Evolutionary conservation across 2,329 filamentous ascomycete genomes (phyloP).

Genomic region (Scedosporium apiospermum): DNA sequence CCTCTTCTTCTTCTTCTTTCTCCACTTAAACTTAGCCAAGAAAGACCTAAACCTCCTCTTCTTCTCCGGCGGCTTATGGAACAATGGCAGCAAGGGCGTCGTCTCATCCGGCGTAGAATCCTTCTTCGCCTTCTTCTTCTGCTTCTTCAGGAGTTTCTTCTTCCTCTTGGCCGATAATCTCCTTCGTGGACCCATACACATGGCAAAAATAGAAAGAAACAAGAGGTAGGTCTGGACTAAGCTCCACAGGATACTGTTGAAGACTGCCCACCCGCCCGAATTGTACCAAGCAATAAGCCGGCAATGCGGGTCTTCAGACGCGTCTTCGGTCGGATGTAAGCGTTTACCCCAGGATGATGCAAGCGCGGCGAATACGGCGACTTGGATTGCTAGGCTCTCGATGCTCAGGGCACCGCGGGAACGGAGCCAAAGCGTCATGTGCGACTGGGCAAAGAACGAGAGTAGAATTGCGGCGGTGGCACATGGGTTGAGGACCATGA

Average conservation of each 20-base stretch:
- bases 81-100: conserved; percentile 4
- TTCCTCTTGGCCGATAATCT: neutral
- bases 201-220: conserved; percentile 4
- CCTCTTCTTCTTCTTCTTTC: conserved; percentile 5
- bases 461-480: conserved; percentile 3
- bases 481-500: conserved; percentile 6
- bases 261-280: conserved; percentile 6
- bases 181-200: conserved; percentile 5
- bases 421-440: conserved; percentile 4
- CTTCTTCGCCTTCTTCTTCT: conserved; percentile 1
- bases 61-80: conserved; percentile 1
- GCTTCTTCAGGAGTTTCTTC: neutral
- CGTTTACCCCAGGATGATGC: conserved; percentile 3
- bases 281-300: conserved; percentile 7
- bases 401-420: conserved; percentile 7
- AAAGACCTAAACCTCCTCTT: conserved; percentile 5
- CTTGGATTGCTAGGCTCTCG: conserved; percentile 1
- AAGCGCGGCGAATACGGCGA: neutral
- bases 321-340: conserved; percentile 1
- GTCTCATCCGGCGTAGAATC: neutral
- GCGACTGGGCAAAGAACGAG: conserved; percentile 5
- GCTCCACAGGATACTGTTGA: conserved; percentile 3
- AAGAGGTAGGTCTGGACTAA: conserved; percentile 4
- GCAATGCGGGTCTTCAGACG: conserved; percentile 6
- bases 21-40: conserved; percentile 5